A percentile compares a stretch with the other conserved stretches of the same genome.
These are phyloP conservation scores for Aspergillus texensis DNA, from an alignment of 2,329 filamentous ascomycete species.

Conservation along the genomic window DNA sequence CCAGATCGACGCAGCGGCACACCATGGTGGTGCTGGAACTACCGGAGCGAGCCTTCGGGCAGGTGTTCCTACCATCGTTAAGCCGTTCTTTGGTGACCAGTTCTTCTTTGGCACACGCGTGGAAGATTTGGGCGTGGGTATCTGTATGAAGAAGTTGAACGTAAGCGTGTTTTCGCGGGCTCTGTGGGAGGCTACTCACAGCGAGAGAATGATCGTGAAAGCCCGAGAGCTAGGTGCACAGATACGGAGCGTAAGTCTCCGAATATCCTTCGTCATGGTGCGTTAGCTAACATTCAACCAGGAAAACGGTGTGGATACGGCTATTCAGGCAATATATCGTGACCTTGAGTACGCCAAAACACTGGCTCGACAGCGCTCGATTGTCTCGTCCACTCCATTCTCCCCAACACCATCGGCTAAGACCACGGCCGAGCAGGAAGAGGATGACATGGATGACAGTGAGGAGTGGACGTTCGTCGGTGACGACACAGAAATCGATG, in stretches of 20 bases:
- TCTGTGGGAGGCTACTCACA: conserved; percentile 88
- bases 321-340: conserved; percentile 90
- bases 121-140: conserved; percentile 89
- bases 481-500: conserved; percentile 55
- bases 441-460: conserved; percentile 62
- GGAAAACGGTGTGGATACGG: conserved; percentile 88
- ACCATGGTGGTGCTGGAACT: conserved; percentile 93
- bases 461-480: conserved; percentile 93
- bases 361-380: conserved; percentile 68
- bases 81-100: conserved; percentile 97
- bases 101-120: conserved; percentile 92
- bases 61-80: conserved; percentile 89
- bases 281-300: conserved; percentile 44
- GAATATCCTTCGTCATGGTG: background rate
- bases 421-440: conserved; percentile 38
- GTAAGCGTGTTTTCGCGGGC: conserved; percentile 82
- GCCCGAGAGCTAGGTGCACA: conserved; percentile 79
- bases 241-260: conserved; percentile 73
- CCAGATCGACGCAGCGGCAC: conserved; percentile 90
- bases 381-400: conserved; percentile 38
- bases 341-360: conserved; percentile 91
- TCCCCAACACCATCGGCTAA: conserved; percentile 39
- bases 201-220: conserved; percentile 87
- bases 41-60: conserved; percentile 90
- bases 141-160: conserved; percentile 86